These are phyloP conservation scores for Nicotiana attenuata DNA, from an alignment of 257 asterid species.

Conservation along the genomic window DNA sequence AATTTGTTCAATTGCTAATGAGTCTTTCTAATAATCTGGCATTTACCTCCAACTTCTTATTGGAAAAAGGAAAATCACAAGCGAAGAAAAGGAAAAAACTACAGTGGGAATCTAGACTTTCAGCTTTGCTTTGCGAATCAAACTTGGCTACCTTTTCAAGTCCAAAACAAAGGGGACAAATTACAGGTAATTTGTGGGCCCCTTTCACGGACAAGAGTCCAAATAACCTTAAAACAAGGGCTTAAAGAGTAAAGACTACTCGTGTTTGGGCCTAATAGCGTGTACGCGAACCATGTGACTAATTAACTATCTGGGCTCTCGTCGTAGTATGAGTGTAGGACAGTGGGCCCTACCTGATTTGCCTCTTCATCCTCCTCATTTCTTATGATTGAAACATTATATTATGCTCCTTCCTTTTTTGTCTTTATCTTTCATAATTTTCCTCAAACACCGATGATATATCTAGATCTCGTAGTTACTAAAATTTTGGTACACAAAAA, in stretches of 20 bases:
- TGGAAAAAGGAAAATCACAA: not conserved
- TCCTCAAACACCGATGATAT: not conserved
- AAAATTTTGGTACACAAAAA: not conserved
- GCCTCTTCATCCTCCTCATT: not conserved
- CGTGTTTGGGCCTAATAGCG: conserved; percentile 6
- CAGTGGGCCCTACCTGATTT: not conserved
- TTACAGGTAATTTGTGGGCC: not conserved
- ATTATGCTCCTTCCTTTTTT: not conserved
- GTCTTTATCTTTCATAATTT: not conserved
- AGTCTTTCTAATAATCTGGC: not conserved
- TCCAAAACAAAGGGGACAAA: not conserved
- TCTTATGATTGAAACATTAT: not conserved
- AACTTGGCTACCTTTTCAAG: not conserved
- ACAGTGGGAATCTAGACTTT: not conserved
- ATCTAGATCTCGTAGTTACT: not conserved
- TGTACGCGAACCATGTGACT: not conserved
- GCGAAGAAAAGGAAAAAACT: not conserved
- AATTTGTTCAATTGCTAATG: not conserved
- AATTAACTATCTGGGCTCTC: not conserved
- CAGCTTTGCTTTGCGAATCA: not conserved
- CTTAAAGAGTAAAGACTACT: not conserved
- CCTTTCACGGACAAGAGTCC: not conserved
- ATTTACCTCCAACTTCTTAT: not conserved
- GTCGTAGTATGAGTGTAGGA: not conserved
- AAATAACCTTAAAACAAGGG: not conserved